These are phyloP conservation scores for Fusarium virguliforme DNA, from an alignment of 2,329 filamentous ascomycete genomes.

Conservation along the genomic window DNA sequence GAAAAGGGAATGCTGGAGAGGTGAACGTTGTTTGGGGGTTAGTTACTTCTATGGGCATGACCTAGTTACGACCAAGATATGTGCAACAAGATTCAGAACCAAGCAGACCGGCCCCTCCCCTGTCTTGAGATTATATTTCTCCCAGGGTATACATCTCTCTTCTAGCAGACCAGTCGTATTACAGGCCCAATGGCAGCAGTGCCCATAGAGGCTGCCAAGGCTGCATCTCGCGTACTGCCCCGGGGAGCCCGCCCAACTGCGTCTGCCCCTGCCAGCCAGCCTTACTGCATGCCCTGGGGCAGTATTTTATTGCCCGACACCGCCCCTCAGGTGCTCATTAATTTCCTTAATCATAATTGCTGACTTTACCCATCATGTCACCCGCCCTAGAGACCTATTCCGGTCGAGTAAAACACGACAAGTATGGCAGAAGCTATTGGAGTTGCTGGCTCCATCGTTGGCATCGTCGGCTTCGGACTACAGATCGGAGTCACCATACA, in stretches of 20 bases:
- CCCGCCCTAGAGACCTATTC: neutral
- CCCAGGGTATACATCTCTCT: no score
- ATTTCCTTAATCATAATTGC: neutral
- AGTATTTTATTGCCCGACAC: neutral
- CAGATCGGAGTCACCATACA: slow-evolving; percentile 5
- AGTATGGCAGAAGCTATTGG: slow-evolving; percentile 14
- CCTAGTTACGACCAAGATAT: no score
- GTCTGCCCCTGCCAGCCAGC: neutral
- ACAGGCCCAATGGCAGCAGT: no score
- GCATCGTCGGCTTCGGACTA: slow-evolving; percentile 13
- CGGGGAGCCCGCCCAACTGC: neutral
- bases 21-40: no score
- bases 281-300: neutral
- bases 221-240: no score
- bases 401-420: neutral
- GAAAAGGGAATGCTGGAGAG: neutral
- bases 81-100: no score
- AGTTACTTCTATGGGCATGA: no score
- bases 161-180: no score
- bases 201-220: no score
- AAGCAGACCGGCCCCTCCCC: no score
- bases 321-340: neutral
- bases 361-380: neutral
- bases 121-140: no score
- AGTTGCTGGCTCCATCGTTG: slow-evolving; percentile 13